Percentiles rank a stretch among this genome's conserved stretches.
phyloP scores from a whole-genome alignment of 345 rosid genomes.

The Eucalyptus pumila region DNA sequence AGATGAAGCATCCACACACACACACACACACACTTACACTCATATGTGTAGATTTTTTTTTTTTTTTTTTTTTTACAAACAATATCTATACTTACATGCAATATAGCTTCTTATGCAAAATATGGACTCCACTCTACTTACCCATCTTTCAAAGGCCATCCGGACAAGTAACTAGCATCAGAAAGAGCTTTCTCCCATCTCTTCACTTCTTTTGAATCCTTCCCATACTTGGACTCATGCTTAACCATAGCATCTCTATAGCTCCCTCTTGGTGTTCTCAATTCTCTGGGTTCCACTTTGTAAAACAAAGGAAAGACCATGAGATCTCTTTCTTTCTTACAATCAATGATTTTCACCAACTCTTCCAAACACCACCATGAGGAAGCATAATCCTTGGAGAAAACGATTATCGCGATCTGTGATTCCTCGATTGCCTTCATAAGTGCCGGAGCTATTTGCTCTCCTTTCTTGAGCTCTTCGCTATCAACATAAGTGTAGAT shows the following conservation, averaged over 20 bases:
- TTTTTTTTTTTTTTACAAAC: neutral
- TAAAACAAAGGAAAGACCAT: neutral
- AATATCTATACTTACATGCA: too few relatives aligned
- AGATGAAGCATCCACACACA: neutral
- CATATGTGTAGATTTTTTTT: neutral
- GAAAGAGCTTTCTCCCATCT: neutral
- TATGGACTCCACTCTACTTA: neutral
- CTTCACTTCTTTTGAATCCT: neutral
- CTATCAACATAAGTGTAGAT: neutral
- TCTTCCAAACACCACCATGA: neutral
- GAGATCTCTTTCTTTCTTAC: neutral
- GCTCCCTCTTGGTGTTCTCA: neutral
- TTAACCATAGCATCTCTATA: neutral
- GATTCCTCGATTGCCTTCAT: neutral
- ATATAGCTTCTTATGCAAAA: too few relatives aligned
- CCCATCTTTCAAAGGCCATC: neutral
- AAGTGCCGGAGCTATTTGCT: fast-evolving
- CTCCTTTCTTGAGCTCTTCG: neutral
- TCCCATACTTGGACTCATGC: neutral
- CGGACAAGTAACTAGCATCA: neutral
- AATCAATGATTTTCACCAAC: neutral
- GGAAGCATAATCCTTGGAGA: neutral
- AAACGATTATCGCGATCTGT: fast-evolving
- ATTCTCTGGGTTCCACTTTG: neutral
- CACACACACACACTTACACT: too few relatives aligned